phyloP scores from a whole-genome alignment of 2,329 filamentous ascomycete species.

The Fonsecaea pedrosoi region DNA sequence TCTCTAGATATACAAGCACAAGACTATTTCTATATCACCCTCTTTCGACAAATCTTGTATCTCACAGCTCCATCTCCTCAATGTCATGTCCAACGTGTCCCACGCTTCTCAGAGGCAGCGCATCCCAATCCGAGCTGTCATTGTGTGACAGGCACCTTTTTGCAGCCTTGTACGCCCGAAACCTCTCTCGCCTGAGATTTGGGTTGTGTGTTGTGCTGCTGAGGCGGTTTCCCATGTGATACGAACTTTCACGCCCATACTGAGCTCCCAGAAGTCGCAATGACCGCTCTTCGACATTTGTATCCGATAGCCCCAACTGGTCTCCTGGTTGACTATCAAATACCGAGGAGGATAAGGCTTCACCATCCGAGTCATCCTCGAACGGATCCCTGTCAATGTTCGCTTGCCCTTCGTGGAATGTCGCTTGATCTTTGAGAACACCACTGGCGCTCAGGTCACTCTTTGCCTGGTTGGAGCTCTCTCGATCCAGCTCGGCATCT shows the following conservation, averaged over 20 bases:
- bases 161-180: conserved; percentile 35
- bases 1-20: not conserved
- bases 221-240: too few relatives aligned
- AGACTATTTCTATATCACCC: too few relatives aligned
- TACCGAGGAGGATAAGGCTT: not conserved
- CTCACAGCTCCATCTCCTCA: conserved; percentile 34
- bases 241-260: not conserved
- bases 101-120: conserved; percentile 32
- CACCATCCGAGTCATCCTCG: not conserved
- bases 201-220: not conserved
- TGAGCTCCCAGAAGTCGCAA: not conserved
- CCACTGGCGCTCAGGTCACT: not conserved
- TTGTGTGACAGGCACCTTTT: conserved; percentile 29
- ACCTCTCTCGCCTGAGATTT: conserved; percentile 13
- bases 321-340: conserved; percentile 15
- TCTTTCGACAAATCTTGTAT: not conserved
- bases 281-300: not conserved
- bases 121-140: conserved; percentile 34
- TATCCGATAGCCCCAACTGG: not conserved
- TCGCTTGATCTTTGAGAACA: not conserved
- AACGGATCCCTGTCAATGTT: not conserved
- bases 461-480: not conserved
- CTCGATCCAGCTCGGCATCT: not conserved
- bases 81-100: conserved; percentile 32
- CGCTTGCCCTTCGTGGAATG: too few relatives aligned